Base-by-base conservation (phyloP, 139 green algal species). In the Protoeuglena noctilucae region DNA sequence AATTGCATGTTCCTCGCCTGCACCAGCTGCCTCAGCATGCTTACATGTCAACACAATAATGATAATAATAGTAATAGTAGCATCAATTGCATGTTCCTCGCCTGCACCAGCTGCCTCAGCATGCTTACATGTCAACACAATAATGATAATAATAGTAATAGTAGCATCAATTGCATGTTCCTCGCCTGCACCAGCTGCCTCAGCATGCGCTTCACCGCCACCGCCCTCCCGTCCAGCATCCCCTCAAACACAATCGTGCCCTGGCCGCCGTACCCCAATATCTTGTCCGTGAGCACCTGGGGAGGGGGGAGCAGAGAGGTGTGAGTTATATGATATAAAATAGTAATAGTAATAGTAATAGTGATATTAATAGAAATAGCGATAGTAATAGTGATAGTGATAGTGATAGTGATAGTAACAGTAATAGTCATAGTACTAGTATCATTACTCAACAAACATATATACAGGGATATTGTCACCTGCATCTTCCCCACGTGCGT, bases 141-240 rank as follows among this genome's bases (percentile, higher is more conserved):
- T n/a, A n/a, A n/a, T n/a, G n/a, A n/a, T n/a, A n/a, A n/a, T n/a
- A n/a, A n/a, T n/a, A n/a, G n/a, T n/a, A n/a, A n/a, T n/a, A n/a
- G n/a, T n/a, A n/a, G n/a, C n/a, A n/a, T n/a, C n/a, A n/a, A n/a
- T n/a, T n/a, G n/a, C n/a, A n/a, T n/a, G n/a, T n/a, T 53, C 14
- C 12, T 12, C n/a, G n/a, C n/a, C n/a, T n/a, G n/a, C n/a, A n/a
- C n/a, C n/a, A 25, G n/a, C 28, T 41, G 53, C 19, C 56, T 68
- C 61, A 93, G 73, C 52, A 93, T 65, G 24, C 87, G 76, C 74
- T 95, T 95, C 9, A 95, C 84, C 1, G 86, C 86, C 7, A 95
- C 83, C 0, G 64, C 57, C 19, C 86, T 69, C 3, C 83, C 81
- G 53, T 88, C 80, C 57, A 95, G 57, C 18, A 58, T 48, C 14